phyloP scores from a whole-genome alignment of 192 early-diverging fungal species.

The Piromyces finnis region DNA sequence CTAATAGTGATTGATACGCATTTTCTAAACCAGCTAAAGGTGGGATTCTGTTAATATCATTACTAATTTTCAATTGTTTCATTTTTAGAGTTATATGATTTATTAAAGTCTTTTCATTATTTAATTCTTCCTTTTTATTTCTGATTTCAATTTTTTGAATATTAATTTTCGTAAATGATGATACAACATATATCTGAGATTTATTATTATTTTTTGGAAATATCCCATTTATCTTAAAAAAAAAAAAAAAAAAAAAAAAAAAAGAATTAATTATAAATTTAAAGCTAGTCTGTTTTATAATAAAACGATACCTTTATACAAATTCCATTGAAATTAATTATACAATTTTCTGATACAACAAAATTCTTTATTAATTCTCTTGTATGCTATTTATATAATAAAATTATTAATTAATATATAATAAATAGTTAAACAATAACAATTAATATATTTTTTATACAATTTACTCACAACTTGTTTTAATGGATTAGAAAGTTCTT shows the following conservation, averaged over 20 bases:
- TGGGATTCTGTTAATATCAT: neutral
- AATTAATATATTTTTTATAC: too few relatives aligned
- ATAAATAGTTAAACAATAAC: too few relatives aligned
- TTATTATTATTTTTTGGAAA: neutral
- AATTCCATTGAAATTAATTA: neutral
- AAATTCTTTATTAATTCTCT: neutral
- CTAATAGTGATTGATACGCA: constrained; percentile 52
- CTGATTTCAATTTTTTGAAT: neutral
- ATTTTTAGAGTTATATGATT: neutral
- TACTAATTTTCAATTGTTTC: neutral
- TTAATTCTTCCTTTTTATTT: neutral
- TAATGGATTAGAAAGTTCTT: neutral
- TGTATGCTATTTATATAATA: neutral
- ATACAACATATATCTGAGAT: neutral
- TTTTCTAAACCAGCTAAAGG: constrained; percentile 48
- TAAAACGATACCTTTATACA: neutral
- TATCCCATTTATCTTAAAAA: neutral
- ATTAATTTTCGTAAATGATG: neutral
- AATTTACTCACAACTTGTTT: neutral
- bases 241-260: too few relatives aligned
- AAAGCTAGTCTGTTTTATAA: too few relatives aligned
- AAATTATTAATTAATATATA: too few relatives aligned
- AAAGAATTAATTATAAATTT: too few relatives aligned
- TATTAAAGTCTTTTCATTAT: neutral
- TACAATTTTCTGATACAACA: neutral